phyloP scores from a whole-genome alignment of 345 rosid species.

The Murraya paniculata region DNA sequence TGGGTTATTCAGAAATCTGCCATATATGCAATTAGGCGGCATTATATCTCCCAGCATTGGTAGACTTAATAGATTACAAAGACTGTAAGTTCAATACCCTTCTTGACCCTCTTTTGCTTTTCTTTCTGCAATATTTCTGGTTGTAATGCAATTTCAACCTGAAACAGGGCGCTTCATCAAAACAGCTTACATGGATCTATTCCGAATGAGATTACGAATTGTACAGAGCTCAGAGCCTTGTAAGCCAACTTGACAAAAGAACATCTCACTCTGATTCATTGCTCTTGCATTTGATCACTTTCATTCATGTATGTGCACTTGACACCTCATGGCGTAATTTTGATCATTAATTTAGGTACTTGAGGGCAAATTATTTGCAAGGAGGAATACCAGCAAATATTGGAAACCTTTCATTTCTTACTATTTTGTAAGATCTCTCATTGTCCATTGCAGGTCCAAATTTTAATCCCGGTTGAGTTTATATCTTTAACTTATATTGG shows the following conservation, averaged over 20 bases:
- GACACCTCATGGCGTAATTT: constrained; percentile 1
- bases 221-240: constrained; percentile 88
- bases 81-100: constrained; percentile 63
- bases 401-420: constrained; percentile 77
- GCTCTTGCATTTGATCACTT: background rate
- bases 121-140: background rate
- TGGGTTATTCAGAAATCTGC: constrained; percentile 64
- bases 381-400: constrained; percentile 83
- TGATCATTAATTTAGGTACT: constrained; percentile 47
- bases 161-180: constrained; percentile 81
- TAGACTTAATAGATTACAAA: constrained; percentile 64
- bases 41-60: constrained; percentile 88
- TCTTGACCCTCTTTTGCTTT: background rate
- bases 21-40: constrained; percentile 89
- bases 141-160: background rate
- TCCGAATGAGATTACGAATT: constrained; percentile 73
- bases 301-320: background rate
- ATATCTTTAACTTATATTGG: background rate
- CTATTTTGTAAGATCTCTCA: constrained; percentile 54
- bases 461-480: background rate
- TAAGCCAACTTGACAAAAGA: constrained; percentile 35
- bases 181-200: constrained; percentile 83
- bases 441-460: background rate
- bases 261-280: background rate
- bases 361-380: constrained; percentile 87